Percentiles rank a stretch among this genome's conserved stretches.
phyloP scores from a whole-genome alignment of 2,329 filamentous ascomycete species.

The Nemania sp. region DNA sequence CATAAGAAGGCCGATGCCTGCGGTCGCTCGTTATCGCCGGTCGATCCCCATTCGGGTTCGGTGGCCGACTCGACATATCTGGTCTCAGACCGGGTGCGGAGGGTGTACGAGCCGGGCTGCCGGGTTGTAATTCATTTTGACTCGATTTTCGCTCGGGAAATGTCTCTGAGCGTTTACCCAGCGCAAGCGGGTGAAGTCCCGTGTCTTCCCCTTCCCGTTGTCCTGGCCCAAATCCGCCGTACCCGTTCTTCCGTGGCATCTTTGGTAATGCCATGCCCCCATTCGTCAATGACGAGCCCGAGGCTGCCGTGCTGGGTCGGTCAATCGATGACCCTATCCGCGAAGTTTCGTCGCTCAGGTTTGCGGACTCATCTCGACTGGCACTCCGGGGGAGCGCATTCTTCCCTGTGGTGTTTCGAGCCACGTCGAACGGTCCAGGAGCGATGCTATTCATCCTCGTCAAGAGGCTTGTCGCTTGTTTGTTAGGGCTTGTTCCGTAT shows the following conservation, averaged over 20 bases:
- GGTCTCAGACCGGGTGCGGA: conserved; percentile 53
- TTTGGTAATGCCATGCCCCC: conserved; percentile 44
- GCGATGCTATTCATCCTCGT: conserved; percentile 68
- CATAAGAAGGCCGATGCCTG: conserved; percentile 49
- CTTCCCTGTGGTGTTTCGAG: conserved; percentile 41
- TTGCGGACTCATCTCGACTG: conserved; percentile 29
- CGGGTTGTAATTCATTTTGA: conserved; percentile 38
- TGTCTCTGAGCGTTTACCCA: conserved; percentile 55
- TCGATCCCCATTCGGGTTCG: conserved; percentile 33
- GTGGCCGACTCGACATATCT: conserved; percentile 42
- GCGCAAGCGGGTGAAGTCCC: conserved; percentile 45
- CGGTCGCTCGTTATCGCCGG: conserved; percentile 35
- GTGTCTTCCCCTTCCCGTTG: conserved; percentile 44
- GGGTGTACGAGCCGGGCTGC: conserved; percentile 49
- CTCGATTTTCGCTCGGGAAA: conserved; percentile 49
- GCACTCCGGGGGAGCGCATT: conserved; percentile 44
- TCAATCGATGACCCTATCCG: conserved; percentile 33
- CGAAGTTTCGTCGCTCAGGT: conserved; percentile 32
- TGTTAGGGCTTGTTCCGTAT: conserved; percentile 55
- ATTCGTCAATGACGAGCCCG: conserved; percentile 39
- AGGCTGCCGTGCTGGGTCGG: conserved; percentile 39
- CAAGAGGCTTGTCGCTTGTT: conserved; percentile 50
- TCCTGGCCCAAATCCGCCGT: conserved; percentile 62
- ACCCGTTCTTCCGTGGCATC: conserved; percentile 56
- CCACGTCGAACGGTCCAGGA: conserved; percentile 67